Evolutionary conservation across 2,329 filamentous ascomycete species (phyloP), one percentile per base, ranked within the genome.

Genomic region (Chrysosporium keratinophilum): DNA sequence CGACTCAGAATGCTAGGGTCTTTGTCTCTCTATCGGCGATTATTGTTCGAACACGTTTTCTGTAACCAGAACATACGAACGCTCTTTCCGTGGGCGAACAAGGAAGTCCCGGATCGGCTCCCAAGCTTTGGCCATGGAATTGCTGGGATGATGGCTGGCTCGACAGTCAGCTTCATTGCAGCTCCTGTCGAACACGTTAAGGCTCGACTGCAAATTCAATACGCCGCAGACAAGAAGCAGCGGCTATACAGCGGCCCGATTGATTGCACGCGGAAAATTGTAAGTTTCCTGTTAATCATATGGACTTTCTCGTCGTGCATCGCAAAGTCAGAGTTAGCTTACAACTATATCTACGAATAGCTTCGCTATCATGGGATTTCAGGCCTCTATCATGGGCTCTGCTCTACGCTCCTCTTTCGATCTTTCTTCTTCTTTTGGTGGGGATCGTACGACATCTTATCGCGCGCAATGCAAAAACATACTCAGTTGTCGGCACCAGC

Each of bases 401-500:
- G 72, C 37, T 87, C 93, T 1, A 97, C 93, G 0, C 74, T 97
- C 47, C 70, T 97, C 46, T 97, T 97, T 74, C 81, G 93, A 15
- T 82, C 83, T 12, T 95, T 91, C 73, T 98, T 98, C 77, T 96
- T 95, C 78, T 93, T 85, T 74, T 97, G 90, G 90, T 98, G 93
- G 93, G 83, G 84, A n/a, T 86, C 83, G 56, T 98, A 98, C 74
- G 91, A 96, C 64, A 62, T 95, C 31, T 78, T 97, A 61, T 87
- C 87, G 4, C 77, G 81, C 19, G 72, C 77, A 56, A 74, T 97
- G 65, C 75, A 79, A 52, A 70, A 79, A 15, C 75, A 82, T 62
- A 95, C 90, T 1, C 70, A 62, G 11, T 73, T 96, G 52, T 85
- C 85, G 52, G 81, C 82, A 0, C 88, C 93, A 0, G 83, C 83